phyloP scores from a whole-genome alignment of 352 stramenopile genomes.

The Phytophthora gonapodyides region DNA sequence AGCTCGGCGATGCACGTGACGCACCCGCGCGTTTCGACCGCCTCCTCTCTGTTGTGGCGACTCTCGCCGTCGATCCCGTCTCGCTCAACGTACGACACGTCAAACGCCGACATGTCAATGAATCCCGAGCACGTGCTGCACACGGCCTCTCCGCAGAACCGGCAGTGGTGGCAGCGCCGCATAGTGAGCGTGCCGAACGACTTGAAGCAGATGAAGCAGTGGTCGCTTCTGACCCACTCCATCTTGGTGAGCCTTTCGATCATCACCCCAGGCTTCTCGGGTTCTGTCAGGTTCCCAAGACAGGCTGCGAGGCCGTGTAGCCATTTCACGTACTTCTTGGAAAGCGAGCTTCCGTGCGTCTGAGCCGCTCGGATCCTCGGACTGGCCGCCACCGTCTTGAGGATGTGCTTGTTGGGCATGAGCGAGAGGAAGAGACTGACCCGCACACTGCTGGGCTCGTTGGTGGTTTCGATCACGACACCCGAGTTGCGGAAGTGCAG shows the following conservation, averaged over 20 bases:
- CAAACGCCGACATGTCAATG: slow-evolving; percentile 43
- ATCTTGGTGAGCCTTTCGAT: slow-evolving; percentile 37
- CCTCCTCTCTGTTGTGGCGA: slow-evolving; percentile 25
- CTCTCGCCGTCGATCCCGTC: neutral
- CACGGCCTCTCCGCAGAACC: slow-evolving; percentile 68
- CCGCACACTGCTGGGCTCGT: slow-evolving; percentile 39
- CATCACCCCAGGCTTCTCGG: slow-evolving; percentile 29
- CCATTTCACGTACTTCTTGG: slow-evolving; percentile 65
- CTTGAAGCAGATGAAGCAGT: slow-evolving; percentile 66
- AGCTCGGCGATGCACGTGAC: slow-evolving; percentile 38
- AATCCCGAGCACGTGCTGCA: slow-evolving; percentile 69
- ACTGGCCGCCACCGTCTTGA: slow-evolving; percentile 44
- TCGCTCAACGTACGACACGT: slow-evolving; percentile 31
- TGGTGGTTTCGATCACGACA: slow-evolving; percentile 48
- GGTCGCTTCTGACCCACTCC: slow-evolving; percentile 55
- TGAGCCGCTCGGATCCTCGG: slow-evolving; percentile 39
- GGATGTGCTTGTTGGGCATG: slow-evolving; percentile 46
- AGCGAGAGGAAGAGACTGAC: slow-evolving; percentile 65
- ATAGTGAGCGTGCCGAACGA: slow-evolving; percentile 51
- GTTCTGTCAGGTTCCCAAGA: slow-evolving; percentile 46
- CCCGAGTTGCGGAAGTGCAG: slow-evolving; percentile 66
- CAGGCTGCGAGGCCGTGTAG: slow-evolving; percentile 46
- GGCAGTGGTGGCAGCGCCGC: slow-evolving; percentile 66
- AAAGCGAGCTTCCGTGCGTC: slow-evolving; percentile 21
- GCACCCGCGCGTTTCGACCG: slow-evolving; percentile 45